A percentile compares a stretch with the other conserved stretches of the same genome.
phyloP scores from a whole-genome alignment of 441 rosid genomes.

The Populus hybrid region DNA sequence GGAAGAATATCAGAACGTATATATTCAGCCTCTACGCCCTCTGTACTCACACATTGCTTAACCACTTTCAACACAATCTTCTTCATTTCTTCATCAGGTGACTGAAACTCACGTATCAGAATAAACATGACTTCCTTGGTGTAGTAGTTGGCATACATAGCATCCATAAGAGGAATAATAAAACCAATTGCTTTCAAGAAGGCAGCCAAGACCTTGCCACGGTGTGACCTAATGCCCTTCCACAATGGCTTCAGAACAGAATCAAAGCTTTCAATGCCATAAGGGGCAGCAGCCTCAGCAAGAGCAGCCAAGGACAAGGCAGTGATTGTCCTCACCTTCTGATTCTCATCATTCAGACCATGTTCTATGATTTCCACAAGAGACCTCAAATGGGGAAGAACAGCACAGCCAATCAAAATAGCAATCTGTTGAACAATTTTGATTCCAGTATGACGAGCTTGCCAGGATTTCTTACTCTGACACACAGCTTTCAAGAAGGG shows the following conservation, averaged over 20 bases:
- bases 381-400: conserved; percentile 88
- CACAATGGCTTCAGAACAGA: conserved; percentile 92
- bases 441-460: conserved; percentile 98
- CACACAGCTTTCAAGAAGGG: conserved; percentile 96
- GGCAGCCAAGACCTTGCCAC: conserved; percentile 97
- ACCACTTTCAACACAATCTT: conserved; percentile 95
- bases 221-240: conserved; percentile 97
- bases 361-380: conserved; percentile 89
- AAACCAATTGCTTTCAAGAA: conserved; percentile 97
- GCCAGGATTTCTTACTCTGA: conserved; percentile 99
- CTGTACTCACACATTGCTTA: conserved; percentile 96
- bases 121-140: conserved; percentile 92
- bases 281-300: conserved; percentile 99
- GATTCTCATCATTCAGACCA: conserved; percentile 94
- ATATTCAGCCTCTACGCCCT: conserved; percentile 90
- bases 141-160: conserved; percentile 85
- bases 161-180: conserved; percentile 97
- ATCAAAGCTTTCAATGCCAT: conserved; percentile 96
- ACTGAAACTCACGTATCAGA: conserved; percentile 91
- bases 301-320: conserved; percentile 97
- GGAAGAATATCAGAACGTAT: conserved; percentile 87
- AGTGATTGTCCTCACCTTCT: conserved; percentile 94
- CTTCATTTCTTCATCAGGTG: conserved; percentile 98
- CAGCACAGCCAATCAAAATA: conserved; percentile 94
- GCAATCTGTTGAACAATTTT: conserved; percentile 99